A percentile compares a stretch with the other conserved stretches of the same genome.
phyloP scores from a whole-genome alignment of 2,329 filamentous ascomycete genomes.

The Acrodontium crateriforme region DNA sequence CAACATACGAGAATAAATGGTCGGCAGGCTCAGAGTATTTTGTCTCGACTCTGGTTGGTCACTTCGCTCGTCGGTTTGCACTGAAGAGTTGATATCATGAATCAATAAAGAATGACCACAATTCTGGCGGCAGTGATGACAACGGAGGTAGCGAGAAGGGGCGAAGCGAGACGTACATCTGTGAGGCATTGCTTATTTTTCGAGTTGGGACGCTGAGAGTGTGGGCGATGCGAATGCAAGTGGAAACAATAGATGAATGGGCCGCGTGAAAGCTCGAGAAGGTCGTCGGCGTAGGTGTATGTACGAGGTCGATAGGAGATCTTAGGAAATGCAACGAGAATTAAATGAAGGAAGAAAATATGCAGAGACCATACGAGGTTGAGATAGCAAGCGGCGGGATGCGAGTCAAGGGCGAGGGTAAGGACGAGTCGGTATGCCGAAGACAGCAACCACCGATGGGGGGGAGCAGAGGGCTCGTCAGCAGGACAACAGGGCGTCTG shows the following conservation, averaged over 20 bases:
- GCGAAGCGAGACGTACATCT: not conserved
- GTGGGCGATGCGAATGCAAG: not conserved
- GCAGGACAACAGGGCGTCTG: not conserved
- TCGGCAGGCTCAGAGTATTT: not conserved
- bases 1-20: not conserved
- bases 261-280: not conserved
- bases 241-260: not conserved
- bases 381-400: not conserved
- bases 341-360: not conserved
- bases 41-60: not conserved
- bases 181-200: not conserved
- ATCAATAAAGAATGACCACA: not conserved
- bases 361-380: not conserved
- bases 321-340: not conserved
- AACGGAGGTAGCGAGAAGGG: too few species aligned
- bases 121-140: not conserved
- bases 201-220: not conserved
- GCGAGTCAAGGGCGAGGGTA: not conserved
- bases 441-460: not conserved
- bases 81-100: not conserved
- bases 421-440: slow-evolving; percentile 1
- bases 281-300: not conserved
- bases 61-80: not conserved
- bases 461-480: not conserved
- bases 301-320: not conserved